Evolutionary conservation across 2,329 filamentous ascomycete species (phyloP).

Genomic region (Claviceps monticola): DNA sequence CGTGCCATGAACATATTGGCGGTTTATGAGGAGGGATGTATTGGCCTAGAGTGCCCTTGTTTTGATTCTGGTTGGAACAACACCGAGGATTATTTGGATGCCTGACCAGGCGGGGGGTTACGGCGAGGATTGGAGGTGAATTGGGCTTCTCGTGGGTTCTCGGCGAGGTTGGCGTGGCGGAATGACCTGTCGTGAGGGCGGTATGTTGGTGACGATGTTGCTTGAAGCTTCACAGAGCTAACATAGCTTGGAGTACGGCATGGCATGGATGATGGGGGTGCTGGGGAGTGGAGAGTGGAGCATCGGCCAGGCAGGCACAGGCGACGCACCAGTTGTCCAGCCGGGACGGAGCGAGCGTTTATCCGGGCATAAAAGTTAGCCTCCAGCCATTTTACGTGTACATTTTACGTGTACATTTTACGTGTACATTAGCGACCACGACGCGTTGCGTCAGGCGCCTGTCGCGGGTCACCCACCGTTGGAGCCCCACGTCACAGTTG

Average conservation of each 20-base stretch:
- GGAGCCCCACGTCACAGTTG: not conserved
- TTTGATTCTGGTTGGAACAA: not conserved
- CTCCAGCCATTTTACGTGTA: no score
- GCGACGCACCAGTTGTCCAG: not conserved
- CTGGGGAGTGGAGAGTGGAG: slow-evolving; percentile 18
- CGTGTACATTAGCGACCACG: not conserved
- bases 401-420: no score
- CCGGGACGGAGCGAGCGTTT: slow-evolving; percentile 1
- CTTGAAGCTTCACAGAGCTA: slow-evolving; percentile 1
- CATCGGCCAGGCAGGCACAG: slow-evolving; percentile 20
- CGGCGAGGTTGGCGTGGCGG: not conserved
- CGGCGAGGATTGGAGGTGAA: not conserved
- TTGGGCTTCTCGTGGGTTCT: not conserved
- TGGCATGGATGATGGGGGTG: not conserved
- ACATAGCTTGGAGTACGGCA: not conserved
- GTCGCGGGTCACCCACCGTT: not conserved
- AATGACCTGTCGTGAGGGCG: not conserved
- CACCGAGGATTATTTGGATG: not conserved
- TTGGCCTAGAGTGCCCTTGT: not conserved
- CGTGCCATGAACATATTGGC: slow-evolving; percentile 97
- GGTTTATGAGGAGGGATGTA: slow-evolving; percentile 18
- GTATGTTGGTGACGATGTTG: not conserved
- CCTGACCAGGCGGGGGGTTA: no score
- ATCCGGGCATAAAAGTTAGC: not conserved
- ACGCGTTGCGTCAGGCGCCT: not conserved